Conservation (phyloP, 208 protist species). For the Leptomonas seymouri region DNA sequence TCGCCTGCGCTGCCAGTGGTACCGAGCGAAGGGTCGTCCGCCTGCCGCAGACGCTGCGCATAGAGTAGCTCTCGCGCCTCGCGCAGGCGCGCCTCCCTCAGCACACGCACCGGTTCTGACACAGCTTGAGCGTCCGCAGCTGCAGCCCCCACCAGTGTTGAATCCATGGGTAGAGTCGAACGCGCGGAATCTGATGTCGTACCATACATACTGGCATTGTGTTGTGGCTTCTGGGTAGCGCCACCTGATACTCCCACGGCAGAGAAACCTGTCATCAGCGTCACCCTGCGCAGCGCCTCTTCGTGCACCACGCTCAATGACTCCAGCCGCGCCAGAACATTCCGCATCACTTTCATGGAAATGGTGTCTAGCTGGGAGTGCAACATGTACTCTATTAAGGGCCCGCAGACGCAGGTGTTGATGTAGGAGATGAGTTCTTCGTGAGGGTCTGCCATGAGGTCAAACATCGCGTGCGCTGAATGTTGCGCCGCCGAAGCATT, state of each 20-base stretch:
- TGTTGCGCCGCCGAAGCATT: not conserved
- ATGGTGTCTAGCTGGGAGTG: conserved; percentile 44
- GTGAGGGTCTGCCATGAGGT: conserved; percentile 40
- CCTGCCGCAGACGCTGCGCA: conserved; percentile 6
- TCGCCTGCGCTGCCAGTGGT: not conserved
- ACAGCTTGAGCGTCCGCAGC: not conserved
- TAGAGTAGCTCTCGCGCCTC: conserved; percentile 25
- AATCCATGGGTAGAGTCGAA: not conserved
- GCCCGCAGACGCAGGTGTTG: conserved; percentile 54
- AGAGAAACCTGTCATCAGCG: not conserved
- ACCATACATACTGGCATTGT: too few species aligned
- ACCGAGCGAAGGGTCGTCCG: not conserved
- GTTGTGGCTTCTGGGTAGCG: not conserved
- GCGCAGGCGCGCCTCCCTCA: conserved; percentile 25
- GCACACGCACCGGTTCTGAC: conserved; percentile 18
- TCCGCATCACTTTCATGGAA: conserved; percentile 55
- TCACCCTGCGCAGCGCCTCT: conserved; percentile 35
- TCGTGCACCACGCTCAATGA: conserved; percentile 49
- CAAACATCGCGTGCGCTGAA: conserved; percentile 17
- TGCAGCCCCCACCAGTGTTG: not conserved
- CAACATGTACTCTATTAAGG: conserved; percentile 60
- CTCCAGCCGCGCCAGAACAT: conserved; percentile 48
- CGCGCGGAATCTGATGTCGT: not conserved
- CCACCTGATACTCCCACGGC: too few species aligned
- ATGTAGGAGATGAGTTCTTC: conserved; percentile 48